Base-by-base conservation (phyloP, 2,329 filamentous ascomycete genomes). In the Diplodia intermedia region DNA sequence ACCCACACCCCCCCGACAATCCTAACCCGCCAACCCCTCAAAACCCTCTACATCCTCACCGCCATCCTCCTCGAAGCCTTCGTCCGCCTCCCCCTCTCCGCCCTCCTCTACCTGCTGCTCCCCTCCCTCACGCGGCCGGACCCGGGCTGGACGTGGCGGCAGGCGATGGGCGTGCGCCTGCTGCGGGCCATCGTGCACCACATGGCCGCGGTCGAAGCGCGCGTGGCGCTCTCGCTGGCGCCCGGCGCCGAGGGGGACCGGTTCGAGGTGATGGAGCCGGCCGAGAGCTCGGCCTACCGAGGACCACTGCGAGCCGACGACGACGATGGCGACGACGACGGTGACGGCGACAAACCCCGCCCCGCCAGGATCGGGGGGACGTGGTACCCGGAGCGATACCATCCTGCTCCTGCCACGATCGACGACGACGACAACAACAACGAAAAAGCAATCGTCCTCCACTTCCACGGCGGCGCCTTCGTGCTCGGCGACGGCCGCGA, bases 391-490 rank as follows among this genome's bases (percentile, higher is more conserved):
- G 43, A 23, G 20, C 29, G 18, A 20, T 54, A 40, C 23, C 23
- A 26, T 18, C 31, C 7, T 6, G 31, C 31, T 33, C 1, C 6
- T 3, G n/a, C 20, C 12, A 14, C 49, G 12, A 15, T n/a, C 9
- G 47, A 31, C 2, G 11, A 6, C 20, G 38, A 3, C 2, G 3
- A 2, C 47, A 69, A 67, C 8, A 31, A 75, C 49, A 69, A 70
- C 43, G 69, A 47, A 38, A 71, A 70, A 29, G 69, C 54, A 4
- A 78, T 84, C 1, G 72, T 84, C 8, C 74, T 85, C 6, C 83
- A 85, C 69, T 76, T 84, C 66, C 84, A 85, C 71, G 83, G 83
- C 55, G 84, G 84, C 56, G 83, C 81, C 0, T 86, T 79, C 70
- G 79, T 84, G 0, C 72, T 80, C 20, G 82, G 81, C 54, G 79